These are phyloP conservation scores for Oryza australiensis DNA, from an alignment of 176 grass and related monocot genomes.

Conservation along the genomic window DNA sequence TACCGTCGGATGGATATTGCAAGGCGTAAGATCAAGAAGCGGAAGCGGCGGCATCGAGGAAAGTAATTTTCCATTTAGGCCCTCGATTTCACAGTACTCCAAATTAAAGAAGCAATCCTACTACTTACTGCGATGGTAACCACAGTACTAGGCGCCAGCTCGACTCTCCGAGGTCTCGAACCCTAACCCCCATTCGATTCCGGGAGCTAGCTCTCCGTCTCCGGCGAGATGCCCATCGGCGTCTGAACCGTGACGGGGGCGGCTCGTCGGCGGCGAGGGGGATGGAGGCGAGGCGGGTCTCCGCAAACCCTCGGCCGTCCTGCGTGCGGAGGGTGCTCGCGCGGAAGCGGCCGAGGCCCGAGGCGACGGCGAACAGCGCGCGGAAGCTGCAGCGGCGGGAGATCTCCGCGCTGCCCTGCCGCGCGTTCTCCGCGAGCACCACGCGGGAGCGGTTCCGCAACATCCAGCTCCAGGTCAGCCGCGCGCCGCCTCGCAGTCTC, in stretches of 20 bases:
- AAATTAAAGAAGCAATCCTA: too few relatives aligned
- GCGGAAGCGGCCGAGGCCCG: slow-evolving; percentile 53
- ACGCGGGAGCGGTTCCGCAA: slow-evolving; percentile 68
- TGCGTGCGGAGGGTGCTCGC: slow-evolving; percentile 48
- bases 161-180: neutral
- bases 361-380: slow-evolving; percentile 50
- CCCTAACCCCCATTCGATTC: neutral
- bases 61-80: too few relatives aligned
- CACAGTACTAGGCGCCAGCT: neutral
- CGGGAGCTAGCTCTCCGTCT: slow-evolving; percentile 13
- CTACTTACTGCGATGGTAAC: too few relatives aligned
- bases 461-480: slow-evolving; percentile 61
- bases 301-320: slow-evolving; percentile 45
- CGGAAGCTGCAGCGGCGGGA: slow-evolving; percentile 64
- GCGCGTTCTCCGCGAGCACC: slow-evolving; percentile 52
- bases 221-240: slow-evolving; percentile 22
- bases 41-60: too few relatives aligned
- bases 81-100: too few relatives aligned
- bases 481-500: neutral
- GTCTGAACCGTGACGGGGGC: slow-evolving; percentile 1
- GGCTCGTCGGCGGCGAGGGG: neutral
- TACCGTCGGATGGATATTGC: too few relatives aligned
- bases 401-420: slow-evolving; percentile 45
- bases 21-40: too few relatives aligned
- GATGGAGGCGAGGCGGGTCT: slow-evolving; percentile 57